Evolutionary conservation across 2,329 filamentous ascomycete genomes (phyloP), one percentile per base, ranked within the genome.

Genomic region (Exophiala phaeomuriformis): DNA sequence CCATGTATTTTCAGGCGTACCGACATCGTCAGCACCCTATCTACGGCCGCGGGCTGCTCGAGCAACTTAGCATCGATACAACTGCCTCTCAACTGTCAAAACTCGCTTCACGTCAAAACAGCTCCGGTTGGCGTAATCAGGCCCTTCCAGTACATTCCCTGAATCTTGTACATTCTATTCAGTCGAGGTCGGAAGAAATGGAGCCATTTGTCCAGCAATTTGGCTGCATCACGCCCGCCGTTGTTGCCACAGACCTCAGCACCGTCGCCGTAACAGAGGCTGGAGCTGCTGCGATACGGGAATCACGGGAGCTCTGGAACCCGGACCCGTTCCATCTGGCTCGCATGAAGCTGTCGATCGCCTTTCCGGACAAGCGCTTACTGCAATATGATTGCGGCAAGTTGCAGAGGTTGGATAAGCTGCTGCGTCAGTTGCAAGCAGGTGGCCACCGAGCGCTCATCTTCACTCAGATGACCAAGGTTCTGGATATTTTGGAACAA

Each of bases 391-490:
- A 98, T 70, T 97, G 93, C 65, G 93, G 93, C 63, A 98, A 98
- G 69, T 80, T 98, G 2, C 93, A 98, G 65, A 84, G 86, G 12
- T 79, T 98, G 10, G 93, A 94, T 65, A 84, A 84, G 56, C 78
- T 98, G 1, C 78, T 98, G 9, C 86, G 93, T 6, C 84, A 86
- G 58, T 78, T 98, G 5, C 90, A 97, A 71, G 82, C 87, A 2
- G 90, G 89, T 37, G 90, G 90, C 1, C 93, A 97, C 65, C 88
- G 94, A 5, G 93, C 90, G 6, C 77, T 99, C 47, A 98, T 99
- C 67, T 99, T 99, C 70, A 97, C 94, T 0, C 93, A 99, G 66
- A 98, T 99, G 93, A 97, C 93, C 44, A 95, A 95, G 68, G 93
- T 97, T 43, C 78, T 99, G 12, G 91, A 99, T 68, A 95, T 99